Evolutionary conservation across 352 stramenopile species (phyloP), one percentile per base, ranked within the genome.

Genomic region (Blastocystis sp.): DNA sequence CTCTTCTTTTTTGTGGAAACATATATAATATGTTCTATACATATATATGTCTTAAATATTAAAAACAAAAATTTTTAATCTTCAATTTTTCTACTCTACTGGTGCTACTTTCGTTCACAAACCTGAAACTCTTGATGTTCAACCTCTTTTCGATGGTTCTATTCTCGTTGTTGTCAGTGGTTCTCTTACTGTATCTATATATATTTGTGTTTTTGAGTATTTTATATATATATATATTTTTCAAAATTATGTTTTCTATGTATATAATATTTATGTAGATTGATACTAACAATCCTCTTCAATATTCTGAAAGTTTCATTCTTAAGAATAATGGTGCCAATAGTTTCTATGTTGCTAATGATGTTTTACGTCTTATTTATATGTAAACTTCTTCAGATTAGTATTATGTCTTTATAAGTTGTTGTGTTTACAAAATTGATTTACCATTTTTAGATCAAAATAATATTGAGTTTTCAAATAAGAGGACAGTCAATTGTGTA

Each of bases 361-460:
- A 59, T 52, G 48, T 59, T 46, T 59, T 59, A 36, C 48, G 48
- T 59, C 28, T 59, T 16, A 25, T 59, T 10, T 27, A 49, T n/a
- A 40, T 21, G n/a, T 59, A 47, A 3, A 27, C 3, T 7, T 31
- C n/a, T 59, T 59, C n/a, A n/a, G n/a, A n/a, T n/a, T n/a, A n/a
- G n/a, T n/a, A n/a, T n/a, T n/a, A n/a, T n/a, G n/a, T n/a, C n/a
- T n/a, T n/a, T n/a, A n/a, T n/a, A n/a, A n/a, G n/a, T n/a, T n/a
- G n/a, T n/a, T n/a, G n/a, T n/a, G n/a, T n/a, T n/a, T n/a, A n/a
- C n/a, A n/a, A n/a, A n/a, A n/a, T n/a, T n/a, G n/a, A n/a, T n/a
- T n/a, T n/a, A n/a, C n/a, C n/a, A n/a, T n/a, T n/a, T n/a, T n/a
- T n/a, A n/a, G n/a, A n/a, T n/a, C n/a, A n/a, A n/a, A n/a, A n/a